Base-by-base conservation (phyloP, 2,329 filamentous ascomycete species). In the Fusarium proliferatum region DNA sequence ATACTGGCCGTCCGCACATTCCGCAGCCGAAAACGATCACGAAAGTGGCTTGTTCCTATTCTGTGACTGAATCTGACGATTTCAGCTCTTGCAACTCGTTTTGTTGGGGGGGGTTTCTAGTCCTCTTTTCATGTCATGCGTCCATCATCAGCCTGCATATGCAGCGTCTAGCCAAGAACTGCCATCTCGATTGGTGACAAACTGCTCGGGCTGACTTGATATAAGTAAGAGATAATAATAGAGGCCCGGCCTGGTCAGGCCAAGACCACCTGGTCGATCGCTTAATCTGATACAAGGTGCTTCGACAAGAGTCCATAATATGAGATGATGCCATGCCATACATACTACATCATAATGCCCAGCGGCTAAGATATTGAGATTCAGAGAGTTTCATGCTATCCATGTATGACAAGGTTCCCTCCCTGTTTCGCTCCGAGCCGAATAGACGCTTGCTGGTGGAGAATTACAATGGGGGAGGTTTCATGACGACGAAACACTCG, bases 271-370 rank as follows among this genome's bases (percentile, higher is more conserved):
- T 51, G 62, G 67, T 71, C 61, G 21, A 51, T 73, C 64, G 61
- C 51, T 75, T 64, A 67, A 65, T 61, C 55, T 67, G 71, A 64
- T 68, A 68, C 71, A 74, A 30, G 58, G 62, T 62, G 67, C 62
- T 73, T 73, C 61, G 43, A 33, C 43, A 52, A 57, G 33, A 56
- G 28, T 46, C 53, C 64, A 69, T 41, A 28, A 57, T 48, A 42
- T 63, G 69, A 71, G 46, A 60, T 66, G 45, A 71, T 71, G 51
- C 23, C 51, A 28, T 39, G 51, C 23, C n/a, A 36, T 28, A 19
- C 23, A 33, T 33, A 33, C 33, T 39, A 39, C 26, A 38, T 19
- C 30, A 38, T 53, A 38, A 28, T 55, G n/a, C 26, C 48, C 42
- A 58, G 63, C 69, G 64, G 66, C 72, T 73, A 75, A 46, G 21